phyloP scores from a whole-genome alignment of 2,329 filamentous ascomycete species.

The Epichloe gansuensis region DNA sequence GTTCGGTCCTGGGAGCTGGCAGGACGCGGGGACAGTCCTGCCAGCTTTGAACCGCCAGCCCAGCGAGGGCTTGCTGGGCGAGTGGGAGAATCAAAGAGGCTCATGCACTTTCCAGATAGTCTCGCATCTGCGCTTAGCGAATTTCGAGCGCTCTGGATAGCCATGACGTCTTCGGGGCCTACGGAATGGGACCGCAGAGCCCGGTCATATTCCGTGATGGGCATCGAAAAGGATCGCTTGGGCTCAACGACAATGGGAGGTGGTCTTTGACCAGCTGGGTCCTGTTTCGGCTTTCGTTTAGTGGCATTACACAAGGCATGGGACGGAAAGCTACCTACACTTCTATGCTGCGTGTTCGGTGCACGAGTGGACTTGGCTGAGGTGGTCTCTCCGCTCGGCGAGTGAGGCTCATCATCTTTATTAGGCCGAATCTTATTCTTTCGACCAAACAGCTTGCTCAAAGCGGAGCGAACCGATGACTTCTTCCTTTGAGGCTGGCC shows the following conservation, averaged over 20 bases:
- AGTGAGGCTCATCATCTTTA: neutral
- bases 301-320: neutral
- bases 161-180: conserved; percentile 40
- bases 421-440: conserved; percentile 33
- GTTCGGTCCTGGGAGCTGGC: conserved; percentile 45
- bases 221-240: conserved; percentile 45
- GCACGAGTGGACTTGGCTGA: neutral
- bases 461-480: conserved; percentile 41
- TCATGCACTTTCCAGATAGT: conserved; percentile 14
- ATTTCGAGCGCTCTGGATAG: conserved; percentile 40
- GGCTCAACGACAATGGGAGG: conserved; percentile 24
- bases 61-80: conserved; percentile 15
- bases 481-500: conserved; percentile 38
- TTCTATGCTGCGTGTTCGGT: conserved; percentile 26
- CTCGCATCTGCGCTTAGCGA: conserved; percentile 35
- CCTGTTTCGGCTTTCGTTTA: conserved; percentile 7
- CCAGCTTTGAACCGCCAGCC: conserved; percentile 28
- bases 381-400: neutral
- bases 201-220: conserved; percentile 46
- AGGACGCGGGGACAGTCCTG: conserved; percentile 46
- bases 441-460: conserved; percentile 46
- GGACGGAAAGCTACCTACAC: conserved; percentile 27
- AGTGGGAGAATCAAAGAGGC: neutral
- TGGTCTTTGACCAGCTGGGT: conserved; percentile 26
- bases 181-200: conserved; percentile 50